phyloP scores from a whole-genome alignment of 208 protist species.

The Histomonas meleagridis region DNA sequence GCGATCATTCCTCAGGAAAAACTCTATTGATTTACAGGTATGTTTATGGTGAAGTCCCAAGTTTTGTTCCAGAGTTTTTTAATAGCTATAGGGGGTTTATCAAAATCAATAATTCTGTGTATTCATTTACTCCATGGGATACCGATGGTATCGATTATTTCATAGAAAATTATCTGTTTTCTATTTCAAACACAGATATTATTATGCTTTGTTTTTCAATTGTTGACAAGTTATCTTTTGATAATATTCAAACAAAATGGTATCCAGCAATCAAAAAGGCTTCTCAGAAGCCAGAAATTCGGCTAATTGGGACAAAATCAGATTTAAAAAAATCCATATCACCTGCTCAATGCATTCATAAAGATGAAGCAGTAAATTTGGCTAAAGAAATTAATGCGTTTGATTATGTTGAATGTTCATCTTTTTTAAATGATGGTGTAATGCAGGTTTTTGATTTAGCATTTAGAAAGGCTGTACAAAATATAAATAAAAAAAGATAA shows the following conservation, averaged over 20 bases:
- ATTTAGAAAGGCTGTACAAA: constrained; percentile 14
- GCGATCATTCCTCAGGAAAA: constrained; percentile 7
- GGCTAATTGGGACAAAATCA: constrained; percentile 72
- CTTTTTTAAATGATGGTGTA: constrained; percentile 46
- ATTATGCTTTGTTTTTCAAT: constrained; percentile 46
- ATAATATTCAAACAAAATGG: constrained; percentile 61
- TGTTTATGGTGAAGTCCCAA: not conserved
- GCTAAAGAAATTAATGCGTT: constrained; percentile 40
- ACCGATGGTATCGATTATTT: constrained; percentile 40
- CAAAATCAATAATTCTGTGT: not conserved
- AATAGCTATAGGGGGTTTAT: not conserved
- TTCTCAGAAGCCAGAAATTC: constrained; percentile 43
- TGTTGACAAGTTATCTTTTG: constrained; percentile 53
- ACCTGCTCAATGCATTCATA: not conserved
- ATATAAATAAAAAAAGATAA: too few species aligned
- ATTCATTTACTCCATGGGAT: constrained; percentile 35
- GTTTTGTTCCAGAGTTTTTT: constrained; percentile 15
- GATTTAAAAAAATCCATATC: constrained; percentile 58
- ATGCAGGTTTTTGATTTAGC: constrained; percentile 51
- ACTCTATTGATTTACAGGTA: not conserved
- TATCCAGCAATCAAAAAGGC: constrained; percentile 38
- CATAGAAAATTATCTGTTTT: constrained; percentile 36
- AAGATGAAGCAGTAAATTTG: constrained; percentile 32
- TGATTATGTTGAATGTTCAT: constrained; percentile 50
- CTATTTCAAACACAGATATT: constrained; percentile 42